Evolutionary conservation across 2,329 filamentous ascomycete genomes (phyloP), one percentile per base, ranked within the genome.

Genomic region (Periconia digitata): DNA sequence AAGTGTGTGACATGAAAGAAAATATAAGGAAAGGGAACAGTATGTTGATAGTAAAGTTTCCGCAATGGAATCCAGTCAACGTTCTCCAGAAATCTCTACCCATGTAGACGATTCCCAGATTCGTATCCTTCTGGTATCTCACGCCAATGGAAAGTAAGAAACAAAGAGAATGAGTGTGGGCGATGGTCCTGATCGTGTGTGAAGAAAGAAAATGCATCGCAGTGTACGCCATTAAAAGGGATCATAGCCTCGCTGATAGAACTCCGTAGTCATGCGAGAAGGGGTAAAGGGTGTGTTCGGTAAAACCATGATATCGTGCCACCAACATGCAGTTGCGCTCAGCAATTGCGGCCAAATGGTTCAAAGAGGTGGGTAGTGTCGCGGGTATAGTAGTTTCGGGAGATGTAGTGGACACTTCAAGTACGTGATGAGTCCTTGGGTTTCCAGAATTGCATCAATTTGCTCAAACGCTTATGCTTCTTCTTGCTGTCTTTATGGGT

Each of bases 381-480:
- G 50, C 44, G 46, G 21, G 45, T 50, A 36, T 49, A 29, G 27
- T 40, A 34, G 43, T 44, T 42, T 32, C 4, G 10, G n/a, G 41
- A 18, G 17, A 21, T 15, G 29, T 36, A 17, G 18, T 35, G 12
- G n/a, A 42, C 45, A 46, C 20, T 44, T 62, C 51, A 62, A 39
- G 51, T 52, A 43, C 54, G 60, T 20, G 64, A 60, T 15, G 61
- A 53, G 29, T 71, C 67, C 54, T 69, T 71, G 8, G 63, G 57
- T 71, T 87, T 89, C 87, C 87, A 92, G 69, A 92, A 92, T 59
- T 86, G 84, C 79, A 90, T 84, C 74, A 91, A 79, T 43, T 86
- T 85, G 66, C 88, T 87, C 32, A 91, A 72, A 23, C 87, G 81
- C 66, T 85, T 88, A 32, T 83, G 76, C 67, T 85, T 87, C 76